Percentiles rank a stretch among this genome's conserved stretches.
phyloP scores from a whole-genome alignment of 108 stramenopile species.

The Skeletonema costatum region DNA sequence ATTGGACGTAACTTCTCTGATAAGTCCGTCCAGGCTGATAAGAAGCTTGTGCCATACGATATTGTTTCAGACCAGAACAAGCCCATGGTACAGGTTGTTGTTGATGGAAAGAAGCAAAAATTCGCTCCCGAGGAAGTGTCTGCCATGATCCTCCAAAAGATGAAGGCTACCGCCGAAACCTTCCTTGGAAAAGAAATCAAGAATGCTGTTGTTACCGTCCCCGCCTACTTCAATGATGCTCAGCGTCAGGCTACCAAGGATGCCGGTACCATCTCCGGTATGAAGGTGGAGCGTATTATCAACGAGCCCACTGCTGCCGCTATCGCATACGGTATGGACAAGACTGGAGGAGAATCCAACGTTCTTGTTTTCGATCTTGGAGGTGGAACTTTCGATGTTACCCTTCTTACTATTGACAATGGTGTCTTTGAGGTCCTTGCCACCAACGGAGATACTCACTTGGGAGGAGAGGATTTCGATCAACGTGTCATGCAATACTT shows the following conservation, averaged over 20 bases:
- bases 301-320: constrained; percentile 99
- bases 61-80: constrained; percentile 90
- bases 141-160: constrained; percentile 90
- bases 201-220: constrained; percentile 96
- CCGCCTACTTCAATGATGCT: constrained; percentile 98
- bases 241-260: constrained; percentile 98
- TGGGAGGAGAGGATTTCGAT: constrained; percentile 93
- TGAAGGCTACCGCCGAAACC: constrained; percentile 88
- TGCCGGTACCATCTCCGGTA: constrained; percentile 94
- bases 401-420: constrained; percentile 93
- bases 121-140: constrained; percentile 92
- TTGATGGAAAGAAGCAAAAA: constrained; percentile 57
- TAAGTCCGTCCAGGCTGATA: constrained; percentile 96
- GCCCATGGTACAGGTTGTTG: constrained; percentile 69
- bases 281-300: constrained; percentile 96
- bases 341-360: constrained; percentile 87
- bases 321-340: constrained; percentile 97
- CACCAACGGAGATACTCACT: constrained; percentile 90
- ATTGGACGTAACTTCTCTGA: constrained; percentile 96
- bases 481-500: constrained; percentile 95
- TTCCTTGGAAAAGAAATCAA: constrained; percentile 89
- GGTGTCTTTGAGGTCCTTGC: constrained; percentile 92
- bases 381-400: constrained; percentile 98
- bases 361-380: constrained; percentile 98
- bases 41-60: constrained; percentile 96